Percentiles rank a stretch among this genome's conserved stretches.
phyloP scores from a whole-genome alignment of 78 protist genomes.

The Protostelium mycophagum region DNA sequence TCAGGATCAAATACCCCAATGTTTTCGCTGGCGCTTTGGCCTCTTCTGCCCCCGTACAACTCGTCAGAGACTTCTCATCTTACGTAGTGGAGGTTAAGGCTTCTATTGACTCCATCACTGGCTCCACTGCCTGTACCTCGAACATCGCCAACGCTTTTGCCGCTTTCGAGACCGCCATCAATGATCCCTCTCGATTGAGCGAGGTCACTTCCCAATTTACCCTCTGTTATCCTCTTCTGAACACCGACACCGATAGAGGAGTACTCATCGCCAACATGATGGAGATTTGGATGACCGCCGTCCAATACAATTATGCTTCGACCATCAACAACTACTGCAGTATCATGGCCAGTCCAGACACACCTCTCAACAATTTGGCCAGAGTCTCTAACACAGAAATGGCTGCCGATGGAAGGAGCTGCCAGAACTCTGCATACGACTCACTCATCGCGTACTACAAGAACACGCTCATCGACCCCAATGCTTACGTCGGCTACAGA shows the following conservation, averaged over 20 bases:
- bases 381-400: neutral
- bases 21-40: constrained; percentile 29
- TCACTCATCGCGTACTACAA: neutral
- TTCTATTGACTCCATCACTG: neutral
- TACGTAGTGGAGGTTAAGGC: neutral
- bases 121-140: neutral
- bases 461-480: neutral
- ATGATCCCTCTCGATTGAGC: neutral
- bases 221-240: neutral
- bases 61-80: neutral
- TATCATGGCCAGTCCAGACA: neutral
- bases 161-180: neutral
- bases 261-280: neutral
- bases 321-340: neutral
- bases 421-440: neutral
- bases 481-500: neutral
- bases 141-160: neutral
- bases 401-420: neutral
- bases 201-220: neutral
- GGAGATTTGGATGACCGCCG: neutral
- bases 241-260: neutral
- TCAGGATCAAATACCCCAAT: constrained; percentile 37
- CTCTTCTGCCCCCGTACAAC: constrained; percentile 22
- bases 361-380: neutral
- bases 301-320: neutral